Conservation (phyloP, 352 stramenopile species). For the Phytophthora fragariae region DNA sequence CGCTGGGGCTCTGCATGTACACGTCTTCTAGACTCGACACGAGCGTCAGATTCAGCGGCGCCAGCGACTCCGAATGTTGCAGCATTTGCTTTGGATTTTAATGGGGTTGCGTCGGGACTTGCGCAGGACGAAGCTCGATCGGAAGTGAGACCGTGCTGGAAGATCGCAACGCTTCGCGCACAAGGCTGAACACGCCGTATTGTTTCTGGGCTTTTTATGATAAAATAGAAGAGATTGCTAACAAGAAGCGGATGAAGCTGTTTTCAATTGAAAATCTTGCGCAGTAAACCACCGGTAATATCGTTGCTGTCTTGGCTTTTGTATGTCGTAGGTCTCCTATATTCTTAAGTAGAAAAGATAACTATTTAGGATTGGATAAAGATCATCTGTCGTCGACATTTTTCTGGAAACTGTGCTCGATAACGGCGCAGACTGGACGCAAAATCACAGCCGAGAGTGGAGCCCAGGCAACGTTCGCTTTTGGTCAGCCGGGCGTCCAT, state of each 20-base stretch:
- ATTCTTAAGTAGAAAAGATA: neutral
- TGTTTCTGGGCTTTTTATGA: slow-evolving; percentile 9
- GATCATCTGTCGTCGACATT: slow-evolving; percentile 1
- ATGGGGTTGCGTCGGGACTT: slow-evolving; percentile 9
- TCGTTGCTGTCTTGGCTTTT: too few species aligned
- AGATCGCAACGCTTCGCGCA: slow-evolving; percentile 37
- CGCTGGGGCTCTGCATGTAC: slow-evolving; percentile 44
- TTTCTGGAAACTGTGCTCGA: slow-evolving; percentile 18
- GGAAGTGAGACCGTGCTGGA: slow-evolving; percentile 29
- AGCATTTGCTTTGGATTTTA: slow-evolving; percentile 20
- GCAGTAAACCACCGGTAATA: too few species aligned
- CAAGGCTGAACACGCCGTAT: slow-evolving; percentile 6
- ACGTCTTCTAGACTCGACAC: slow-evolving; percentile 43
- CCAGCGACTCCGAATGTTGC: slow-evolving; percentile 29
- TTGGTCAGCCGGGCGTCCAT: slow-evolving; percentile 8
- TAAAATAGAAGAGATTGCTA: neutral
- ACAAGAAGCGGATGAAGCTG: neutral
- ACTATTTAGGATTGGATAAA: neutral
- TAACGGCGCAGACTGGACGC: slow-evolving; percentile 25
- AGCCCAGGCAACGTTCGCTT: neutral
- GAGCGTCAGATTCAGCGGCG: slow-evolving; percentile 44
- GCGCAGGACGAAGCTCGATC: slow-evolving; percentile 25
- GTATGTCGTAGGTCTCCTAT: too few species aligned
- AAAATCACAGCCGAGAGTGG: neutral
- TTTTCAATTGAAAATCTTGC: neutral